Evolutionary conservation across 1,284 basidiomycete species (phyloP).

Genomic region (Sanghuangporus sanghuang): DNA sequence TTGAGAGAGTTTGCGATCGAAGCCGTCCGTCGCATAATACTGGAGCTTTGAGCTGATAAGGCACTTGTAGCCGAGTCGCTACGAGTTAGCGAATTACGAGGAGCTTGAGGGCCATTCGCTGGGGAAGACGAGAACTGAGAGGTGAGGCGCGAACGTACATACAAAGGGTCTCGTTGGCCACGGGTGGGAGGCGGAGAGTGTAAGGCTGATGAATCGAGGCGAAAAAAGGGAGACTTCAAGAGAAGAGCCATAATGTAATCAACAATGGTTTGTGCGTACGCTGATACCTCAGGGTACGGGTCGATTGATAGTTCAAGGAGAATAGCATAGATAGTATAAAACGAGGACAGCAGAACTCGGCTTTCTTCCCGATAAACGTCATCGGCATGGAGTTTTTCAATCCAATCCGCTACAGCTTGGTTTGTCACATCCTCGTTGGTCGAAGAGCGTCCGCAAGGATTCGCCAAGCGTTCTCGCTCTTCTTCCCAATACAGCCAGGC

Average conservation of each 20-base stretch:
- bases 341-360: slow-evolving; percentile 79
- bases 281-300: slow-evolving; percentile 89
- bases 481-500: slow-evolving; percentile 96
- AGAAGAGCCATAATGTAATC: slow-evolving; percentile 92
- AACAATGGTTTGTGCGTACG: slow-evolving; percentile 85
- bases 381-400: slow-evolving; percentile 62
- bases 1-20: slow-evolving; percentile 85
- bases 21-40: slow-evolving; percentile 71
- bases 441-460: slow-evolving; percentile 28
- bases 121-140: slow-evolving; percentile 47
- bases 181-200: slow-evolving; percentile 43
- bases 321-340: slow-evolving; percentile 89
- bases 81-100: slow-evolving; percentile 34
- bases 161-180: slow-evolving; percentile 27
- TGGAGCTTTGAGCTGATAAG: slow-evolving; percentile 53
- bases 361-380: slow-evolving; percentile 71
- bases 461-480: slow-evolving; percentile 53
- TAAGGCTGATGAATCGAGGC: slow-evolving; percentile 63
- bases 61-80: slow-evolving; percentile 60
- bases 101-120: slow-evolving; percentile 36
- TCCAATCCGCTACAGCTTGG: slow-evolving; percentile 75
- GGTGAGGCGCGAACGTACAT: slow-evolving; percentile 43
- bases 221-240: slow-evolving; percentile 81
- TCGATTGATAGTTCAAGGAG: slow-evolving; percentile 91
- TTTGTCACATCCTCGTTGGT: slow-evolving; percentile 53